Base-by-base conservation (phyloP, 768 basidiomycete genomes). In the Podaxis sp. region DNA sequence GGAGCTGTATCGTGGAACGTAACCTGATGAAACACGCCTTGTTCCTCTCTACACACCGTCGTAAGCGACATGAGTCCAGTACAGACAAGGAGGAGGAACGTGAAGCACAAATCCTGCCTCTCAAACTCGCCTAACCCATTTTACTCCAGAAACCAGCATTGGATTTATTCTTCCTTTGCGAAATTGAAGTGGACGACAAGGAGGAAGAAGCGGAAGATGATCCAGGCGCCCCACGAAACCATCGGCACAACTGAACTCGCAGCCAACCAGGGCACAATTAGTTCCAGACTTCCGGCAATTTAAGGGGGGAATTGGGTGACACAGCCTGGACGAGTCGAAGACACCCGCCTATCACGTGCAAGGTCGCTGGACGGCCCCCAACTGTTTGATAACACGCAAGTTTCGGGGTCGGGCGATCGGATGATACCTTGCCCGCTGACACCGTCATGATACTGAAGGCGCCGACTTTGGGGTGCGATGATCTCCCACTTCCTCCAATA, bases 1-100 rank as follows among this genome's bases (percentile, higher is more conserved):
- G 88, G 82, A 0, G 88, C 84, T 0, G 91, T 90, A 0, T 87
- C 79, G 72, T 92, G 96, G 78, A 96, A 99, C 0, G 96, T 96
- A 59, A 95, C 89, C 65, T 83, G 80, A 71, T 96, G 99, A 73
- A 86, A 90, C 0, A 93, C 88, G 44, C 92, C 88, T 73, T 98
- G 96, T 71, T 99, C 96, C 73, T 99, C 96, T 65, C 97, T 81
- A 70, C 96, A 99, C 8, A 95, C 85, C 0, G 95, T 96, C 71
- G 91, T 93, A 52, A 84, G 75, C 0, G 88, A 83, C 75, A 94
- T 89, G 17, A 92, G 70, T 8, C 96, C 84, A 6, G 89, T 82
- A 66, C 88, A 87, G 22, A 82, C 70, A 0, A 88, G 85, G 64
- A 89, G 89, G 13, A 92, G 73, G 4, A 81, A 67, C 9, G 88